Base-by-base conservation (phyloP, 257 asterid genomes). In the Ocimum tenuiflorum region DNA sequence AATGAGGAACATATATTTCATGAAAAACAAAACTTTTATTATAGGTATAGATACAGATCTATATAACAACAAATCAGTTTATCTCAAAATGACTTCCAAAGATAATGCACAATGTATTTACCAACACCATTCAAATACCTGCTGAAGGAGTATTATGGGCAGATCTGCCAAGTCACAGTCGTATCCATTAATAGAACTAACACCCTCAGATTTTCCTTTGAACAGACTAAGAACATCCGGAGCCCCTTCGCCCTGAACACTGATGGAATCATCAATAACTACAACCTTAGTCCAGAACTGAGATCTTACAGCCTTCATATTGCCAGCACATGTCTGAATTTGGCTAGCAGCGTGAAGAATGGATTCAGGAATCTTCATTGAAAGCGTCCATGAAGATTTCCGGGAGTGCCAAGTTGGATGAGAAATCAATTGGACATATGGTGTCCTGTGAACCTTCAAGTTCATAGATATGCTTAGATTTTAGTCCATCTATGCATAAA, bases 391-490 rank as follows among this genome's bases (percentile, higher is more conserved):
- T 24, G 97, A 83, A 70, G 99, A 90, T 66, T 80, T 79, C 53
- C 96, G 95, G 59, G 99, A 86, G 73, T 88, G 91, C 97, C 99
- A 88, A 31, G 95, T 90, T 23, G 95, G 94, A 81, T 88, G 94
- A 71, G 97, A 86, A 67, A 75, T 71, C 83, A 94, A 81, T 48
- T 78, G 80, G 60, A 94, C 87, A 73, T 88, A 86, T 6, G 96
- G 92, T 38, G 85, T 83, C 76, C 89, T 81, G 71, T 68, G 53
- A 73, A 90, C 99, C 99, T 94, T 75, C 75, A 78, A 75, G 36
- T 24, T 55, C 60, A 70, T 48, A 77, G 67, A 63, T 63, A 61
- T 8, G 29, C 60, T 17, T 19, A 8, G 49, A n/a, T 11, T n/a
- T 49, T 27, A 55, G 52, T 42, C 38, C 35, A 61, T 59, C 38